Base-by-base conservation (phyloP, 306 rosid species). In the Lagenaria siceraria region DNA sequence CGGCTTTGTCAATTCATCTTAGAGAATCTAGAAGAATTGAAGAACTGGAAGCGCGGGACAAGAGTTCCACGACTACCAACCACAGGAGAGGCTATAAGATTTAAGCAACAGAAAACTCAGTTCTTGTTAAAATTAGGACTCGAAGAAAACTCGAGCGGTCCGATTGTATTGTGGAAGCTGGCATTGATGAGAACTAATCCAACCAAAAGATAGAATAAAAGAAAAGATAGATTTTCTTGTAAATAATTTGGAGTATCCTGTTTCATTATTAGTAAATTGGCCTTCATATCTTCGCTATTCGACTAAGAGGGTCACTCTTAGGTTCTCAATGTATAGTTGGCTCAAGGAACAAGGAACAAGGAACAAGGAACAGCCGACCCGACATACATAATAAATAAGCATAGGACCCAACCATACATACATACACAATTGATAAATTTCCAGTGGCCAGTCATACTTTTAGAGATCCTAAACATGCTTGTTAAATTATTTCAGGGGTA, bases 241-340 rank as follows among this genome's bases (percentile, higher is more conserved):
- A 55, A 84, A 84, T 22, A 81, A 83, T 40, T 48, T 82, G 80
- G 96, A 89, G 65, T 86, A 87, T 84, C 87, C 97, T 56, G 22
- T 91, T 71, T 89, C 97, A 35, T 13, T 82, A 63, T 55, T 93
- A 59, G 78, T 75, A 79, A 48, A 3, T 75, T 93, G 86, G 75
- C 96, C 98, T 24, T 77, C 91, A 21, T 86, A 59, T 87, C 93
- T 91, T 76, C 38, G 78, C 64, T 93, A 82, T 73, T 77, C 82
- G 10, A 27, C 60, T 63, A n/a, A 52, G 46, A 87, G 96, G 84
- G 90, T 89, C 66, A 83, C 87, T 80, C 88, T 82, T 69, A 87
- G 96, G 82, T 62, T 86, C 54, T 76, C 85, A 25, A 84, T 93
- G 91, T 91, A 87, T 77, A 82, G 83, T 64, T 90, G 98, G 98